Percentiles rank a stretch among this genome's conserved stretches.
These are phyloP conservation scores for Gelatoporia subvermispora DNA, from an alignment of 768 basidiomycete genomes.

Conservation along the genomic window DNA sequence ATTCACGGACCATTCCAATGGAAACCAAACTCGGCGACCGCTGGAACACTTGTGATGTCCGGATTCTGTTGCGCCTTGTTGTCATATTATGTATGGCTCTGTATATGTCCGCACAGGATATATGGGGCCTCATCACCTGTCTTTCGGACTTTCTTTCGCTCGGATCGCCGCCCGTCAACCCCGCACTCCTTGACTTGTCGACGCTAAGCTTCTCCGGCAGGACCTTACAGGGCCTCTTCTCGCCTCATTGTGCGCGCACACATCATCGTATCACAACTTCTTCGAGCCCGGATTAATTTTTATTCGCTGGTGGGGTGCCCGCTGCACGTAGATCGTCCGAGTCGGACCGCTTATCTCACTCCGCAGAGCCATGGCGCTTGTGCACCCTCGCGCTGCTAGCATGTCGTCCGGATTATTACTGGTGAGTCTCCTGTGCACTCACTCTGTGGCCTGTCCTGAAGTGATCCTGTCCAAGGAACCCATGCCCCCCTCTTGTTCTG, in stretches of 20 bases:
- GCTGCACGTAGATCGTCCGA: background rate
- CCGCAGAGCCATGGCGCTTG: slow-evolving; percentile 15
- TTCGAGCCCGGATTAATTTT: background rate
- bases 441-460: background rate
- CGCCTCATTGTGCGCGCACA: background rate
- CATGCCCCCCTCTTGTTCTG: slow-evolving; percentile 25
- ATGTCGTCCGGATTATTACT: slow-evolving; percentile 29
- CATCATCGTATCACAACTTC: background rate
- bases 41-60: slow-evolving; percentile 2
- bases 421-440: slow-evolving; percentile 13
- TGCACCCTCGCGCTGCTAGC: slow-evolving; percentile 19
- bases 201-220: background rate
- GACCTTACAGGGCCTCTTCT: background rate
- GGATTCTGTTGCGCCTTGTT: slow-evolving; percentile 9
- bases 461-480: slow-evolving; percentile 22
- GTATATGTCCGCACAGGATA: slow-evolving; percentile 1
- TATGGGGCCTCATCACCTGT: slow-evolving; percentile 3
- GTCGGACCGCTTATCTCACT: background rate
- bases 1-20: slow-evolving; percentile 13
- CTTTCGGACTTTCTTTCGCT: slow-evolving; percentile 6
- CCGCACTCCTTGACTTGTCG: background rate
- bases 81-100: too few relatives aligned
- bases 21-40: slow-evolving; percentile 14
- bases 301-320: too few relatives aligned
- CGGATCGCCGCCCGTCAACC: background rate